A percentile compares a stretch with the other conserved stretches of the same genome.
Conservation (phyloP, 306 rosid genomes). For the Fragaria ananassa region DNA sequence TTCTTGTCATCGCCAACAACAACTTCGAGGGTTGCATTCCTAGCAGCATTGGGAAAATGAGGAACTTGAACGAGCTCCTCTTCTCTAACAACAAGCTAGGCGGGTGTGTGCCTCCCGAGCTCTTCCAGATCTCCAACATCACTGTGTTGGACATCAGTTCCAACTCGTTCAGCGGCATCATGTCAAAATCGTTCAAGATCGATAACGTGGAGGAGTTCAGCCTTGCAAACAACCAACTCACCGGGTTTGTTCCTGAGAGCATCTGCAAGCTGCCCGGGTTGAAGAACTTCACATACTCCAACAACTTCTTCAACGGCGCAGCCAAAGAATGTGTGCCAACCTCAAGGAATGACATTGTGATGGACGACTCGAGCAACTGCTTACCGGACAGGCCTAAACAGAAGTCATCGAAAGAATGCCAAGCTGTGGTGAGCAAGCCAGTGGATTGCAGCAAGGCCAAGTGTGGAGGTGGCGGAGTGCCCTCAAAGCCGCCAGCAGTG, state of each 20-base stretch:
- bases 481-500: constrained; percentile 22
- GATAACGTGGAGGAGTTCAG: constrained; percentile 30
- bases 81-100: constrained; percentile 40
- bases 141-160: constrained; percentile 45
- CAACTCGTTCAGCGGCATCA: constrained; percentile 48
- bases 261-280: constrained; percentile 51
- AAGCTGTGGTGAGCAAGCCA: constrained; percentile 44
- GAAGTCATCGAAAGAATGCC: constrained; percentile 34
- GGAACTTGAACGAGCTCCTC: constrained; percentile 47
- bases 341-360: constrained; percentile 13
- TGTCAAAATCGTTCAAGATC: constrained; percentile 41
- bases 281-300: constrained; percentile 50
- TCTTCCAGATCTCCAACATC: constrained; percentile 34
- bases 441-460: constrained; percentile 61
- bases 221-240: constrained; percentile 49
- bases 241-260: constrained; percentile 47
- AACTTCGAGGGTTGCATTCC: constrained; percentile 60
- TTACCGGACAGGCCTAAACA: constrained; percentile 62
- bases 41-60: constrained; percentile 55
- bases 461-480: constrained; percentile 38
- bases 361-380: constrained; percentile 52
- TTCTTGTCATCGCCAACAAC: constrained; percentile 56
- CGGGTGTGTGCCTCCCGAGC: constrained; percentile 60
- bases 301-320: constrained; percentile 64
- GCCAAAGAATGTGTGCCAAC: constrained; percentile 47